These are phyloP conservation scores for Monilinia fructicola DNA, from an alignment of 2,329 filamentous ascomycete species.

Conservation along the genomic window DNA sequence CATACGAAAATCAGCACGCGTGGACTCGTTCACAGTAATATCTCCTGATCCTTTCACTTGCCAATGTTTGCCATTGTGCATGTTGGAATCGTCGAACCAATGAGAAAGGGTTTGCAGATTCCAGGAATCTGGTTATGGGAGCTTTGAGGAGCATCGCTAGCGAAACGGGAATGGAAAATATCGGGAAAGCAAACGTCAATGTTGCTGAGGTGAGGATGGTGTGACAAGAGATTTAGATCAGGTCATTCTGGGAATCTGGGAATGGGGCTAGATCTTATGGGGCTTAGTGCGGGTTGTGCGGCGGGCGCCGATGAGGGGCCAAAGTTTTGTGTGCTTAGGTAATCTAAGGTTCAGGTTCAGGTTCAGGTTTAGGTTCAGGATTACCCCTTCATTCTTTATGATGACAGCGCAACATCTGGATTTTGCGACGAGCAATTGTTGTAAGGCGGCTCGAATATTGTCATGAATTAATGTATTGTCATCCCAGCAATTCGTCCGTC, in stretches of 20 bases:
- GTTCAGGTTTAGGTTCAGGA: too few relatives aligned
- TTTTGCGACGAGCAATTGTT: not conserved
- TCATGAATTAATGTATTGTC: not conserved
- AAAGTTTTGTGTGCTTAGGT: not conserved
- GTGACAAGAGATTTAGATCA: conserved; percentile 2
- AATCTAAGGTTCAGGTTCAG: too few relatives aligned
- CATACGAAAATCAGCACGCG: not conserved
- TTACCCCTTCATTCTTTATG: not conserved
- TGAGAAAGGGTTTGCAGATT: not conserved
- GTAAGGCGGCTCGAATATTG: not conserved
- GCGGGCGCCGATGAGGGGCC: not conserved
- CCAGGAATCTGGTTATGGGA: not conserved
- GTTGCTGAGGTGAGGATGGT: not conserved
- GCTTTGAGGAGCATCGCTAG: not conserved
- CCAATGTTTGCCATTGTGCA: not conserved
- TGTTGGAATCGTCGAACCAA: not conserved
- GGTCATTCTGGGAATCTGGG: not conserved
- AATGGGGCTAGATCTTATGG: not conserved
- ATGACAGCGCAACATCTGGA: not conserved
- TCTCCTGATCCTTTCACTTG: conserved; percentile 16
- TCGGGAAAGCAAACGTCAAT: not conserved
- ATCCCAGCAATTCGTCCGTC: not conserved
- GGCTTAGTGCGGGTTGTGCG: not conserved
- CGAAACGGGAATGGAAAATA: not conserved
- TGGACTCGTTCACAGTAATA: not conserved